Conservation (phyloP, 305 asterid genomes). For the Fraxinus albicans region DNA sequence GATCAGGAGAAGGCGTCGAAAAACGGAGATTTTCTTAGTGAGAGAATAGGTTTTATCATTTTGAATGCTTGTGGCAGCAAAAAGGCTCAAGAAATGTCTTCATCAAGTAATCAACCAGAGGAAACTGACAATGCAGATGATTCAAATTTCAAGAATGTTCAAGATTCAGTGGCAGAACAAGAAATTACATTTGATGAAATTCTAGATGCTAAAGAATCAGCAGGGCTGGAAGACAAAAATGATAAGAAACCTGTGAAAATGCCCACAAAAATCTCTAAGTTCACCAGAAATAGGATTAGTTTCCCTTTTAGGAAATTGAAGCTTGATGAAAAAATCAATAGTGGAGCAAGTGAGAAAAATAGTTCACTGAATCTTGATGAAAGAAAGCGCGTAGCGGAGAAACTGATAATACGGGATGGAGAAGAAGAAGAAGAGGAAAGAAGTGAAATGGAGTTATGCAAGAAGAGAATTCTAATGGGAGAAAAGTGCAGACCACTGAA, state of each 20-base stretch:
- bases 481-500: slow-evolving; percentile 56
- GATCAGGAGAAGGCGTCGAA: neutral
- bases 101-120: neutral
- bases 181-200: neutral
- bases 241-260: neutral
- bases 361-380: neutral
- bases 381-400: neutral
- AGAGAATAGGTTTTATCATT: slow-evolving; percentile 30
- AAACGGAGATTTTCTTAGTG: slow-evolving; percentile 4
- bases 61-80: slow-evolving; percentile 27
- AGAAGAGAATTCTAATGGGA: slow-evolving; percentile 74
- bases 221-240: neutral
- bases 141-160: neutral
- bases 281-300: slow-evolving; percentile 22
- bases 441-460: slow-evolving; percentile 48
- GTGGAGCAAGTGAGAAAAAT: neutral
- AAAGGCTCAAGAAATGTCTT: slow-evolving; percentile 6
- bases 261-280: slow-evolving; percentile 16
- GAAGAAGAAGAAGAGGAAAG: slow-evolving; percentile 6
- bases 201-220: neutral
- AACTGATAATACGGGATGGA: neutral
- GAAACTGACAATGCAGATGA: neutral
- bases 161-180: neutral
- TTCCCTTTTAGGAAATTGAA: slow-evolving; percentile 34
- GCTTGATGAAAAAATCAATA: neutral